phyloP scores from a whole-genome alignment of 306 rosid genomes.

The Hippophae rhamnoides region DNA sequence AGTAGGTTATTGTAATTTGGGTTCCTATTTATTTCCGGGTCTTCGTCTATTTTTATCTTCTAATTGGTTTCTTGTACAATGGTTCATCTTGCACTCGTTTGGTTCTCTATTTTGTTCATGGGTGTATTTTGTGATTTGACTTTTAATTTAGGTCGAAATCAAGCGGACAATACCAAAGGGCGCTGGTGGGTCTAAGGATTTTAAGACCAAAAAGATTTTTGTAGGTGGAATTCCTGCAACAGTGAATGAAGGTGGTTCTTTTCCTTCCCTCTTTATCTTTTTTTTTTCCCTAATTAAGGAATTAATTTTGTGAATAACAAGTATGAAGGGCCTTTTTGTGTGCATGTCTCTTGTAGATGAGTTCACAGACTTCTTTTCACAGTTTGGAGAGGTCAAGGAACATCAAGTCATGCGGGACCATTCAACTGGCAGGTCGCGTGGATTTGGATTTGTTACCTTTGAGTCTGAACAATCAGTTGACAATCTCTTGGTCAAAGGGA shows the following conservation, averaged over 20 bases:
- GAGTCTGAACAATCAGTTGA: constrained; percentile 85
- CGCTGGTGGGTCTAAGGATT: constrained; percentile 65
- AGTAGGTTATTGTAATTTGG: constrained; percentile 26
- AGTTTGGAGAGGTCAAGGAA: constrained; percentile 72
- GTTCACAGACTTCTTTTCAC: constrained; percentile 64
- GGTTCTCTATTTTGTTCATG: neutral
- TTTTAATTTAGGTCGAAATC: constrained; percentile 58
- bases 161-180: constrained; percentile 92
- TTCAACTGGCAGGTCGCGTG: constrained; percentile 80
- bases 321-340: constrained; percentile 9
- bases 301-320: constrained; percentile 2
- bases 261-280: neutral
- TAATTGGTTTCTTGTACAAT: too few species aligned
- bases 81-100: too few species aligned
- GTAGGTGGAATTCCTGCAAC: constrained; percentile 93
- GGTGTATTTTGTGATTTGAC: constrained; percentile 19
- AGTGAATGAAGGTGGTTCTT: constrained; percentile 64
- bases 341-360: constrained; percentile 43
- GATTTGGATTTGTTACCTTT: constrained; percentile 72
- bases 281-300: neutral
- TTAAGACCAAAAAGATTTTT: constrained; percentile 82
- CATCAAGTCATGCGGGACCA: constrained; percentile 89
- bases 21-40: too few species aligned
- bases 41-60: too few species aligned
- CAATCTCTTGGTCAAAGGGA: constrained; percentile 70